phyloP scores from a whole-genome alignment of 805 yeast species.

The Brettanomyces nanus region DNA sequence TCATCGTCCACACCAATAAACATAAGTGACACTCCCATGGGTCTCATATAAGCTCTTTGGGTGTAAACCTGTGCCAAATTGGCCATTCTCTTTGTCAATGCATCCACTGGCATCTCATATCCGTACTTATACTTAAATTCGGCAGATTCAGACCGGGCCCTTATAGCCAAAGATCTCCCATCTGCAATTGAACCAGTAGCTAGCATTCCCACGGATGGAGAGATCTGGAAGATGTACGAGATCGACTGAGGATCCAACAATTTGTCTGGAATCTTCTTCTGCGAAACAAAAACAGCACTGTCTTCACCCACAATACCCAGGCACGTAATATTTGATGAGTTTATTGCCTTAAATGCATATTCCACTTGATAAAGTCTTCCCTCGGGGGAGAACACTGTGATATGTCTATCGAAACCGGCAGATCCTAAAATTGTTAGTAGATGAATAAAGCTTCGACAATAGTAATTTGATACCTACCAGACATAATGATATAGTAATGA shows the following conservation, averaged over 20 bases:
- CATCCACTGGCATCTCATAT: constrained; percentile 93
- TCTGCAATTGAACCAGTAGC: constrained; percentile 96
- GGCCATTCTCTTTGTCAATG: constrained; percentile 89
- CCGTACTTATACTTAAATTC: constrained; percentile 93
- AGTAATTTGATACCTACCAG: background rate
- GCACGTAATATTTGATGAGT: constrained; percentile 84
- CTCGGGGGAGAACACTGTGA: constrained; percentile 97
- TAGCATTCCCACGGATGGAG: constrained; percentile 77
- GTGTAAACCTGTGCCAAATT: constrained; percentile 92
- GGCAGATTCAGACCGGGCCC: constrained; percentile 94
- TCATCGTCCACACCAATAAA: constrained; percentile 85
- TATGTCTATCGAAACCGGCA: constrained; percentile 99
- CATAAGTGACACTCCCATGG: constrained; percentile 89
- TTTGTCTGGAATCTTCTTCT: constrained; percentile 95
- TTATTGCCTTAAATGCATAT: constrained; percentile 86
- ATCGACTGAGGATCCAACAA: constrained; percentile 82
- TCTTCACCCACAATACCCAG: constrained; percentile 82
- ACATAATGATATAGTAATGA: too few relatives aligned
- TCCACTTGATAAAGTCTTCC: constrained; percentile 97
- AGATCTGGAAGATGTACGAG: constrained; percentile 74
- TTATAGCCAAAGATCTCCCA: constrained; percentile 79
- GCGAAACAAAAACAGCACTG: constrained; percentile 81
- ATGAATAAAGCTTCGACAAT: too few relatives aligned
- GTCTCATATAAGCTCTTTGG: constrained; percentile 98
- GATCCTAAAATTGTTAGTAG: constrained; percentile 31